phyloP scores from a whole-genome alignment of 83 land plant genomes.

The Larix sibirica region DNA sequence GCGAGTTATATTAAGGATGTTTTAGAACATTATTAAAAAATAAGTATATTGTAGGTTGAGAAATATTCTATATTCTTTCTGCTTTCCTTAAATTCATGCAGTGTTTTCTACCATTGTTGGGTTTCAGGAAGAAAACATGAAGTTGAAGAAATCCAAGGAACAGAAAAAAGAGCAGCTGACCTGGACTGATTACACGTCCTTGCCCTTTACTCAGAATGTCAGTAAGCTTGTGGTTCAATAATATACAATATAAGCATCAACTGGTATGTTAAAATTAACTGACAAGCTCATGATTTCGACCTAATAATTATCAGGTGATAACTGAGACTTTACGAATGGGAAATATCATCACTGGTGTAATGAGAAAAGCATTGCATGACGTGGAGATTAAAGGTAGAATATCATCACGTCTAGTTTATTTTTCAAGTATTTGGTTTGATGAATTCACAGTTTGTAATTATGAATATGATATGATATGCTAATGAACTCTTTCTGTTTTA shows the following conservation, averaged over 20 bases:
- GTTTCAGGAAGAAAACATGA: conserved; percentile 61
- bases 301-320: conserved; percentile 36
- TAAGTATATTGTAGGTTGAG: no score
- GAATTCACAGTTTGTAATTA: not conserved
- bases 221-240: conserved; percentile 11
- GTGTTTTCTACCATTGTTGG: no score
- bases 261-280: not conserved
- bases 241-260: not conserved
- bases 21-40: no score
- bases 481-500: no score
- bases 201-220: conserved; percentile 61
- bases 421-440: not conserved
- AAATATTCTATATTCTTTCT: no score
- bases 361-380: conserved; percentile 56
- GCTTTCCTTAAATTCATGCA: no score
- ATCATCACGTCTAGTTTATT: not conserved
- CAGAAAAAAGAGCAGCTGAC: conserved; percentile 21
- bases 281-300: not conserved
- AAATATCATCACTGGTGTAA: conserved; percentile 57
- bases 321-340: conserved; percentile 68
- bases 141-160: conserved; percentile 34
- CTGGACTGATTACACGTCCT: conserved; percentile 53
- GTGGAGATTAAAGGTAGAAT: conserved; percentile 39
- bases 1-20: no score
- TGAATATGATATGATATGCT: not conserved